Evolutionary conservation across 225 moss, liverwort and hornwort species (phyloP), one percentile per base, ranked within the genome.

Genomic region (Pseudisothecium myosuroides): DNA sequence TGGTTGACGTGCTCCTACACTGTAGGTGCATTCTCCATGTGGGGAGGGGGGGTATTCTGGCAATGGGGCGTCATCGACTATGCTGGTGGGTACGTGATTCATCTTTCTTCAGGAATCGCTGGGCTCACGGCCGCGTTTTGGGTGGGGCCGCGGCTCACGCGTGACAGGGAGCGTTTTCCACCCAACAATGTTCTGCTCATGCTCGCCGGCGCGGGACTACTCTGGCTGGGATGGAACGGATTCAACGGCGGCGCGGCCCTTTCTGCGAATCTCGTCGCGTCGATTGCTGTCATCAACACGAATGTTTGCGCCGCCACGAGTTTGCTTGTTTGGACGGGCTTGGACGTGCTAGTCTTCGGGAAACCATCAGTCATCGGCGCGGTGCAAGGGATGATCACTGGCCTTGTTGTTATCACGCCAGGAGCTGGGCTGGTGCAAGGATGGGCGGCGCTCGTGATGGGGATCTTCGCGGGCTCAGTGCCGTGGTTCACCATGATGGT

Each of bases 401-500:
- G 94, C 5, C 85, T 94, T 34, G 94, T 94, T 7, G 94, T 94
- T 18, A 94, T 94, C 85, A 94, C 94, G 6, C 94, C 92, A 14
- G 94, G 88, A 27, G 94, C 94, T 47, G 92, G 94, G 1, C 4
- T 94, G 54, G 92, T 94, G 64, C 91, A 92, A 75, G 94, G 92
- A 36, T 94, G 94, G 94, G 92, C 92, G n/a, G 94, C 94, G 52
- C 90, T 94, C 6, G 76, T 92, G 47, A 94, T 94, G 94, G 94
- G 94, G 17, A 2, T 94, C 11, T 91, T 91, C 43, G 94, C 92
- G 15, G 94, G 94, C 5, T 92, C 92, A 3, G 66, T 94, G 31
- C 92, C 94, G 1, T 94, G 94, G 94, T 92, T 92, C 66, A 92
- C 92, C 31, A 94, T 94, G 94, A 94, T 92, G 94, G 90, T 94